Base-by-base conservation (phyloP, 805 yeast genomes). In the Ogataea pignaliae region DNA sequence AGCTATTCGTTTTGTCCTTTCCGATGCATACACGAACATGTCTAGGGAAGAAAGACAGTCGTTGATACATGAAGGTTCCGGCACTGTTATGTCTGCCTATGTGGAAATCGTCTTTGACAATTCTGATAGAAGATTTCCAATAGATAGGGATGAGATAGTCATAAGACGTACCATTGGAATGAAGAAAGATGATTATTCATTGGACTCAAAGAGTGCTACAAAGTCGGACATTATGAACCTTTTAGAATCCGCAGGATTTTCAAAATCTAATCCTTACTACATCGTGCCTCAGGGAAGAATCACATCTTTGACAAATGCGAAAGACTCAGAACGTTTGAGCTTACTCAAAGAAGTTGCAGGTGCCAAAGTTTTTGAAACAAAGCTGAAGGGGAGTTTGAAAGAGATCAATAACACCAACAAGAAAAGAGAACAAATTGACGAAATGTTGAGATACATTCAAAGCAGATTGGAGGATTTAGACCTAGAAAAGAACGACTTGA, bases 201-300 rank as follows among this genome's bases (percentile, higher is more conserved):
- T 93, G 37, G 91, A 93, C 62, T 83, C 83, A 38, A 84, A 79
- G 55, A 74, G 87, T 12, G 85, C 91, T 3, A 83, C 91, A 1
- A 77, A 89, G 54, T 72, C 85, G 2, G 97, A 89, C 59, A 75
- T 90, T 13, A 81, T 82, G 79, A 85, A 86, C 50, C 66, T 88
- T 50, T 70, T 90, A 32, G 97, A 91, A 61, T 83, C 87, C 56
- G 96, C 96, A 0, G 99, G 99, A 0, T 88, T 93, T 58, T 85
- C 96, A 0, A 75, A 85, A 48, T 80, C 88, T 6, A 90, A 89
- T 51, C 97, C 97, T 1, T 91, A 90, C 64, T 91, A 91, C 61
- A 91, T 93, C 53, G 98, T 93, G 5, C 98, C 99, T 0, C 99
- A 93, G 65, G 99, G 99, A 16, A 75, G 87, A 54, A 88, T 93